Conservation (phyloP, 2,329 filamentous ascomycete species). For the Hypoxylon sp. region DNA sequence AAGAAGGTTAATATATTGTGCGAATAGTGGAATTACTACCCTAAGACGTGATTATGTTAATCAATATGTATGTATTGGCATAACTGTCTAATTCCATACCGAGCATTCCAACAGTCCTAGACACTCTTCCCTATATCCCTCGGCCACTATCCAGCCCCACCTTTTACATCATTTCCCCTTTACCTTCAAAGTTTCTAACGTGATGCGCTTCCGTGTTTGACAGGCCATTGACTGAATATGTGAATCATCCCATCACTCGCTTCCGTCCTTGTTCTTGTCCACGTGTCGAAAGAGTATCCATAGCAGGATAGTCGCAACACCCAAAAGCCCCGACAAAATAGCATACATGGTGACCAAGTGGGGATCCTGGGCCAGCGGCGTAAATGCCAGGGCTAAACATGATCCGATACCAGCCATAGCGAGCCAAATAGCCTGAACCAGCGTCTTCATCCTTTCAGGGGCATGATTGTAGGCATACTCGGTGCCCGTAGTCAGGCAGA, state of each 20-base stretch:
- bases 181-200: neutral
- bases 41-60: neutral
- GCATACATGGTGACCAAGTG: conserved; percentile 37
- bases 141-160: neutral
- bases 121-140: neutral
- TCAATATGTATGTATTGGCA: too few species aligned
- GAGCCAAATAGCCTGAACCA: conserved; percentile 52
- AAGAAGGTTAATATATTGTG: too few species aligned
- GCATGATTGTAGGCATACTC: conserved; percentile 62
- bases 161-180: neutral
- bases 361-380: conserved; percentile 29
- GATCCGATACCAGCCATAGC: conserved; percentile 28
- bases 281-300: conserved; percentile 30
- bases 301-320: conserved; percentile 20
- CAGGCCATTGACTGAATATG: too few species aligned
- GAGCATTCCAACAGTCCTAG: neutral
- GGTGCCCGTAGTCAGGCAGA: conserved; percentile 59
- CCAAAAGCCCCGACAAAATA: conserved; percentile 25
- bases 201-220: neutral
- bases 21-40: too few species aligned
- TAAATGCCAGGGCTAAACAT: conserved; percentile 28
- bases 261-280: conserved; percentile 24
- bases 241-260: conserved; percentile 4
- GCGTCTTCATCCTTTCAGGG: conserved; percentile 58
- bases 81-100: neutral